Evolutionary conservation across 495 filamentous ascomycete species (phyloP), one percentile per base, ranked within the genome.

Genomic region (Xylaria acuta): DNA sequence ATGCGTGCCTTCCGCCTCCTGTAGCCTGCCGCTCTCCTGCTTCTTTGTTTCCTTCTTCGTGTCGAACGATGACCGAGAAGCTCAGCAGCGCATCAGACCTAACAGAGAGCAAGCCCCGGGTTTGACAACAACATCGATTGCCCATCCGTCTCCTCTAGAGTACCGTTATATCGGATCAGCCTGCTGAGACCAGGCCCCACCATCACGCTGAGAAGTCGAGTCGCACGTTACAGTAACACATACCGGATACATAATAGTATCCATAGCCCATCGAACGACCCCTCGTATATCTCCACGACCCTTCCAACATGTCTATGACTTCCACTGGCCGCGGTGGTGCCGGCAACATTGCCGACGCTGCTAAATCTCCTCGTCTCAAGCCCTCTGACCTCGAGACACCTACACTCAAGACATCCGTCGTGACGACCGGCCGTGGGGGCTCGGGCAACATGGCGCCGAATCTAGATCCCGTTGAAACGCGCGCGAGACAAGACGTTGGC

Each of bases 401-500:
- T 0, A 92, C 89, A 54, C 89, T 98, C 78, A 97, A 97, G 82
- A 86, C 86, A 27, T 84, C 92, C 20, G 83, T 93, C 71, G 95
- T 93, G 77, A 97, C 95, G 6, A 98, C 95, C 25, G 95, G 87
- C 60, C 87, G 86, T 22, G 86, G 87, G 5, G 85, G 85, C 47
- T 81, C 81, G 12, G 93, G 92, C 30, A 95, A 95, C 81, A 94
- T 95, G 91, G 85, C 90, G 25, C 82, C 81, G 67, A 87, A 89
- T 74, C 87, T 88, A 65, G 90, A 94, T 72, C 89, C 90, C 4
- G 82, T 85, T 22, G 82, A 93, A 74, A 93, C 95, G 51, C 89
- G 95, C 65, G 85, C 88, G 58, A 90, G 89, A 43, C 95, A 98
- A 80, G 95, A 97, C 78, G 93, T 97, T 68, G 89, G 84, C 36